These are phyloP conservation scores for Leishmania gerbilli DNA, from an alignment of 208 protist genomes.

Conservation along the genomic window DNA sequence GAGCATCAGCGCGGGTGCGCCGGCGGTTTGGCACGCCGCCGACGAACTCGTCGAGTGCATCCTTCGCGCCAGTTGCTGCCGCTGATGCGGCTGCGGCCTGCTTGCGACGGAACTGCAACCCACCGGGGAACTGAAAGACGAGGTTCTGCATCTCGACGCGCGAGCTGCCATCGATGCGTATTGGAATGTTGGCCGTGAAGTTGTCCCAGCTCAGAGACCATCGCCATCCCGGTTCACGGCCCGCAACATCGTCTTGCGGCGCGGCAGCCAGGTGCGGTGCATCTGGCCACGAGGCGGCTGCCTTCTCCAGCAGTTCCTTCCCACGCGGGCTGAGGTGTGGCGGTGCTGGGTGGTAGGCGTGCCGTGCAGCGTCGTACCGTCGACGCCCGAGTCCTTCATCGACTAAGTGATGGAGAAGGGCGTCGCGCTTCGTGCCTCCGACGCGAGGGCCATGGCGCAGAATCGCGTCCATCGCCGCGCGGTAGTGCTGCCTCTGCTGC, in stretches of 20 bases:
- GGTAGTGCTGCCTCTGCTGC: slow-evolving; percentile 33
- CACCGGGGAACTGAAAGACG: slow-evolving; percentile 56
- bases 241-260: neutral
- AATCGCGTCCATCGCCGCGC: slow-evolving; percentile 38
- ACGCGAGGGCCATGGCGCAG: slow-evolving; percentile 53
- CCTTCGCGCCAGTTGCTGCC: neutral
- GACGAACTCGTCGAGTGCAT: slow-evolving; percentile 11
- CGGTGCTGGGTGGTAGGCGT: neutral
- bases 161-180: slow-evolving; percentile 11
- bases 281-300: slow-evolving; percentile 15
- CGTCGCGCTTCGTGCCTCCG: slow-evolving; percentile 37
- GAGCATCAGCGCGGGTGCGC: neutral
- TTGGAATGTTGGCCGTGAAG: slow-evolving; percentile 48
- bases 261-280: neutral
- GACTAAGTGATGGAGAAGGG: slow-evolving; percentile 34
- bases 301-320: slow-evolving; percentile 15
- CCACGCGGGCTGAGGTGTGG: slow-evolving; percentile 24
- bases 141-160: slow-evolving; percentile 46
- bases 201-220: slow-evolving; percentile 66
- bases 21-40: slow-evolving; percentile 1
- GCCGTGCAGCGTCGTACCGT: slow-evolving; percentile 10
- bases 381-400: slow-evolving; percentile 30
- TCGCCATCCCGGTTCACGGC: slow-evolving; percentile 19
- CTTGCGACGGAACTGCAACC: slow-evolving; percentile 30
- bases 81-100: neutral